Evolutionary conservation across 208 protist genomes (phyloP).

Genomic region (Spongospora subterranea): DNA sequence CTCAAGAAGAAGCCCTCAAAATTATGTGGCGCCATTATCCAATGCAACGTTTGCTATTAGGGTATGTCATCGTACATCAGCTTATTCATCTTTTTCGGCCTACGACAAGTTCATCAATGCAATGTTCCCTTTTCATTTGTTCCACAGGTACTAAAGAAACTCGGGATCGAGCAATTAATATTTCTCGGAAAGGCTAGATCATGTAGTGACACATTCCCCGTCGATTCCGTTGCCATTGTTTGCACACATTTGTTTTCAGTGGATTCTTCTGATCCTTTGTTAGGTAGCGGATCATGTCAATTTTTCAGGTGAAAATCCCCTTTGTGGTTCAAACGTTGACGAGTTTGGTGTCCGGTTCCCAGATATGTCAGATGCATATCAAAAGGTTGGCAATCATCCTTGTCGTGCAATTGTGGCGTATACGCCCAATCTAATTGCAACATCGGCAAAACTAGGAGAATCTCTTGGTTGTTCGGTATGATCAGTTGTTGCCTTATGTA

Average conservation of each 20-base stretch:
- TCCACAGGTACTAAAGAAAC: background rate
- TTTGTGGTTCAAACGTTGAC: conserved; percentile 16
- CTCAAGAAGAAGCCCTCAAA: background rate
- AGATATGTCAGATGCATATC: conserved; percentile 6
- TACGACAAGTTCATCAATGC: too few species aligned
- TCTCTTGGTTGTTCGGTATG: background rate
- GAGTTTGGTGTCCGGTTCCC: background rate
- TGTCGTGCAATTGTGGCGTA: background rate
- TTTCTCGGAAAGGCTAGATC: background rate
- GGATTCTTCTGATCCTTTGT: background rate
- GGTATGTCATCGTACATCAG: background rate
- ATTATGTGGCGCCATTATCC: background rate
- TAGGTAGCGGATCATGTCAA: conserved; percentile 44
- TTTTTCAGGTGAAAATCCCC: background rate
- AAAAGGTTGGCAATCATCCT: background rate
- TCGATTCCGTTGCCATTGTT: background rate
- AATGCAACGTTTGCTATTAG: conserved; percentile 43
- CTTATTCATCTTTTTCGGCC: too few species aligned
- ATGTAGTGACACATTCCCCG: background rate
- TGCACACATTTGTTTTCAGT: background rate
- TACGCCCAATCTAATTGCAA: background rate
- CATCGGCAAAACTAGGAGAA: background rate
- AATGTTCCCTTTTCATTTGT: background rate
- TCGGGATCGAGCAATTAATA: background rate
- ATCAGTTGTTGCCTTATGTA: background rate